A percentile compares a stretch with the other conserved stretches of the same genome.
Evolutionary conservation across 116 monocot genomes (phyloP).

Genomic region (Iris pallida): DNA sequence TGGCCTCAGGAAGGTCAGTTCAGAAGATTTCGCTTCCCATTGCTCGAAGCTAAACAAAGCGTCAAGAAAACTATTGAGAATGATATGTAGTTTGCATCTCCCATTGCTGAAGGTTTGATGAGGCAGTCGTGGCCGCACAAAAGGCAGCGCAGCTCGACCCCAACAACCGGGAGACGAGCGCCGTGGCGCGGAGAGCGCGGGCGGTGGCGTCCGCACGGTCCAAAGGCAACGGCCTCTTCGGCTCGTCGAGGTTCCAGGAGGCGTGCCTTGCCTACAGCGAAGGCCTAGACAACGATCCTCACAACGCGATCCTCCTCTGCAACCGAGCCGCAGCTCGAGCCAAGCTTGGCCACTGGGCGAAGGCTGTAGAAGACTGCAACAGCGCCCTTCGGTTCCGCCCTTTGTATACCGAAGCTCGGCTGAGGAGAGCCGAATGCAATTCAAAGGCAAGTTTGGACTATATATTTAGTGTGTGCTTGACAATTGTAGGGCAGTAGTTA

Average conservation of each 20-base stretch:
- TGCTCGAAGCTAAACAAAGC: too few species aligned
- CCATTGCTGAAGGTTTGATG: slow-evolving; percentile 29
- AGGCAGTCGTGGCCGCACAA: slow-evolving; percentile 28
- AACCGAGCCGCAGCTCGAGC: slow-evolving; percentile 49
- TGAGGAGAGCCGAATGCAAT: too few species aligned
- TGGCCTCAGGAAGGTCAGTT: slow-evolving; percentile 52
- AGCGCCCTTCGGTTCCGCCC: slow-evolving; percentile 34
- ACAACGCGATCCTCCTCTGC: slow-evolving; percentile 51
- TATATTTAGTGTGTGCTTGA: too few species aligned
- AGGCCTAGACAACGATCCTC: slow-evolving; percentile 36
- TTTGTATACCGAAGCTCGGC: too few species aligned
- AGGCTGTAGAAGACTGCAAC: slow-evolving; percentile 47
- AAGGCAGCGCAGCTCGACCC: slow-evolving; percentile 24
- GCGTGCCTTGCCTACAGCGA: slow-evolving; percentile 39
- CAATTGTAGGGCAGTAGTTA: too few species aligned
- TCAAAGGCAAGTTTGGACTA: too few species aligned
- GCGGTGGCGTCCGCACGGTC: slow-evolving; percentile 28
- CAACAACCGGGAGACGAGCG: slow-evolving; percentile 34
- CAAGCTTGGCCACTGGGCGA: slow-evolving; percentile 47
- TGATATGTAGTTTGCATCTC: too few species aligned
- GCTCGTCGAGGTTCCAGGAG: slow-evolving; percentile 37
- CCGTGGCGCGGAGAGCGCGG: slow-evolving; percentile 24
- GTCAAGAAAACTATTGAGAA: too few species aligned
- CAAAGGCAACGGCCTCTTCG: slow-evolving; percentile 50
- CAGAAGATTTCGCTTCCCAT: too few species aligned